Evolutionary conservation across 2,329 filamentous ascomycete genomes (phyloP).

Genomic region (Hypoxylon sp.): DNA sequence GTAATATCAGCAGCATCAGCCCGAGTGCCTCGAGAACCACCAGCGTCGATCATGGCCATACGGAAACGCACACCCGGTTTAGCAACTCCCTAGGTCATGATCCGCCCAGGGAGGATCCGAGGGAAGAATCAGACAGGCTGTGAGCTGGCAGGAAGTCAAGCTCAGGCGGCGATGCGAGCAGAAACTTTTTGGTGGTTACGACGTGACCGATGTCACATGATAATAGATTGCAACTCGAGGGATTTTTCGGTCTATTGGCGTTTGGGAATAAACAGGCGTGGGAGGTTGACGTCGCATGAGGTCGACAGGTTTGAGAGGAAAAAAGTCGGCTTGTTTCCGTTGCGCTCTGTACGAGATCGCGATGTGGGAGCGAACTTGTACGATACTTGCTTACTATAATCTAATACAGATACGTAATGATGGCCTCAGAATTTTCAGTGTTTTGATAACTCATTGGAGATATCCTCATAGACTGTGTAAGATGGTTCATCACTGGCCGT

Average conservation of each 20-base stretch:
- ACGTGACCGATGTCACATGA: slow-evolving; percentile 18
- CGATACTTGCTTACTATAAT: neutral
- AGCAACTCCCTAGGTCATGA: slow-evolving; percentile 23
- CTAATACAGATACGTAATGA: slow-evolving; percentile 5
- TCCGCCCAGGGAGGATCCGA: slow-evolving; percentile 27
- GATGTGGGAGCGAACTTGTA: neutral
- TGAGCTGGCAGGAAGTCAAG: neutral
- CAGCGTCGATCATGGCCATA: slow-evolving; percentile 38
- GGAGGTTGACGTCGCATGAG: neutral
- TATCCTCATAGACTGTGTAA: slow-evolving; percentile 45
- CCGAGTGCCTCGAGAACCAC: slow-evolving; percentile 41
- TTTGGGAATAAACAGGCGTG: neutral
- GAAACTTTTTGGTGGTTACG: neutral
- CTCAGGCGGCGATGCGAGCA: neutral
- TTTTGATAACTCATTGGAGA: slow-evolving; percentile 44
- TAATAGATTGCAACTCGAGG: slow-evolving; percentile 5
- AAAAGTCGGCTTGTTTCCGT: slow-evolving; percentile 2
- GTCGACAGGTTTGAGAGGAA: slow-evolving; percentile 2
- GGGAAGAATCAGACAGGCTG: slow-evolving; percentile 25
- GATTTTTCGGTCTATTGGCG: slow-evolving; percentile 9
- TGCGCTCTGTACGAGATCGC: neutral
- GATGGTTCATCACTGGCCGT: slow-evolving; percentile 44
- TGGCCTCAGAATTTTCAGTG: slow-evolving; percentile 49
- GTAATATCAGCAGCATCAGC: slow-evolving; percentile 42
- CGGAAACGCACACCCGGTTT: slow-evolving; percentile 29